These are phyloP conservation scores for Erysimum cheiri DNA, from an alignment of 441 rosid genomes.

Conservation along the genomic window DNA sequence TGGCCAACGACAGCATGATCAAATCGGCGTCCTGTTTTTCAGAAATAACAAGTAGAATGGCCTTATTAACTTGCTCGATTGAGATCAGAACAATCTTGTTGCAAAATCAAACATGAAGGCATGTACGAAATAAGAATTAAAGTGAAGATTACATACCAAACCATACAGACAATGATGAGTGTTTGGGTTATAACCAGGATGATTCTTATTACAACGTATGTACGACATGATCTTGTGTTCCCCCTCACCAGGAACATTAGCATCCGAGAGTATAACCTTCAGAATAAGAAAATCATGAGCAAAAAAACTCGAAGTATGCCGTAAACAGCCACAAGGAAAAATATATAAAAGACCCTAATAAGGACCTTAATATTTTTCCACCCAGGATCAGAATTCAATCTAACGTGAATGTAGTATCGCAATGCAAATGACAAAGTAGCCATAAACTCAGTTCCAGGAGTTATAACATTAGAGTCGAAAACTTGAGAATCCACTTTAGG, in stretches of 20 bases:
- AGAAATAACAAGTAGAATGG: slow-evolving; percentile 5
- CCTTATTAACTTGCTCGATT: slow-evolving; percentile 27
- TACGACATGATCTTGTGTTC: slow-evolving; percentile 97
- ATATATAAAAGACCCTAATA: slow-evolving; percentile 48
- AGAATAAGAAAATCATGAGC: slow-evolving; percentile 38
- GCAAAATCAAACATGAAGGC: slow-evolving; percentile 26
- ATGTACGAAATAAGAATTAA: slow-evolving; percentile 45
- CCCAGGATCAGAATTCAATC: slow-evolving; percentile 52
- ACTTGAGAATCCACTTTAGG: slow-evolving; percentile 70
- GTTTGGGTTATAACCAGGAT: slow-evolving; percentile 90
- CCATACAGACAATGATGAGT: slow-evolving; percentile 95
- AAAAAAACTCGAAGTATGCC: slow-evolving; percentile 35
- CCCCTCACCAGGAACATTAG: slow-evolving; percentile 99
- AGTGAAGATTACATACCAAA: slow-evolving; percentile 67
- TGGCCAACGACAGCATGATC: slow-evolving; percentile 95
- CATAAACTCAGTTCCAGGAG: slow-evolving; percentile 70
- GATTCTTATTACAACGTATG: slow-evolving; percentile 89
- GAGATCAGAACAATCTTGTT: slow-evolving; percentile 28
- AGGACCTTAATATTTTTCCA: slow-evolving; percentile 57
- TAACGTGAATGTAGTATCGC: slow-evolving; percentile 49
- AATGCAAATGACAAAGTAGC: slow-evolving; percentile 51
- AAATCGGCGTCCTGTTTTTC: slow-evolving; percentile 89
- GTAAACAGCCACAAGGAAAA: slow-evolving; percentile 10
- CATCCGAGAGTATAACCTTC: slow-evolving; percentile 96
- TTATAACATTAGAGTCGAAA: slow-evolving; percentile 58